Conservation (phyloP, 352 stramenopile species). For the Pythium rishiriense region DNA sequence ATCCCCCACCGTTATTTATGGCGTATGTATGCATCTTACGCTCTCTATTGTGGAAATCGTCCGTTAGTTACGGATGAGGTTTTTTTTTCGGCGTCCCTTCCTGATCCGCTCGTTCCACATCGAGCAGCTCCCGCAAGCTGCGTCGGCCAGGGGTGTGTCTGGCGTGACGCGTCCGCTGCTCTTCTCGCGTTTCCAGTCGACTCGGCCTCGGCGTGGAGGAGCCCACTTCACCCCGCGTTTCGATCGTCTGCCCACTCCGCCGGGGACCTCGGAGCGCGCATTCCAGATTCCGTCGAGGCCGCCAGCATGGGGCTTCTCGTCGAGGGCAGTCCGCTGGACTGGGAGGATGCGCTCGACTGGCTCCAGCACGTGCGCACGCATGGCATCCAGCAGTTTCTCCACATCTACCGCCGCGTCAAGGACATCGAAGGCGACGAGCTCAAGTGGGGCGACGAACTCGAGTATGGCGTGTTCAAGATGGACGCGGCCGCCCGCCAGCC, state of each 20-base stretch:
- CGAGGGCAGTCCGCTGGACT: conserved; percentile 95
- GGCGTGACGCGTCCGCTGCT: not conserved
- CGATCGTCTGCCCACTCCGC: too few relatives aligned
- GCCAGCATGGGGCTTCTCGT: conserved; percentile 76
- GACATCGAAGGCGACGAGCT: conserved; percentile 95
- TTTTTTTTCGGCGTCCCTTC: not conserved
- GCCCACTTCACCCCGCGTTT: not conserved
- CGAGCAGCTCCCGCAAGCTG: not conserved
- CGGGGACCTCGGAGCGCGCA: too few relatives aligned
- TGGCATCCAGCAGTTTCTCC: conserved; percentile 97
- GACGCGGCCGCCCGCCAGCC: conserved; percentile 86
- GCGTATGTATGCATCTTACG: not conserved
- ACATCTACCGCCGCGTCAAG: conserved; percentile 96
- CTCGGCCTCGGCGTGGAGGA: too few relatives aligned
- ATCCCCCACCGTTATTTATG: not conserved
- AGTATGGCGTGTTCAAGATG: conserved; percentile 98
- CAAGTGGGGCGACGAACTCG: conserved; percentile 98
- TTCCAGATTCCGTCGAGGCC: not conserved
- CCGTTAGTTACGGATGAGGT: not conserved
- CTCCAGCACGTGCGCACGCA: conserved; percentile 94
- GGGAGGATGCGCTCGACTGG: conserved; percentile 95
- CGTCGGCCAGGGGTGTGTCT: not conserved
- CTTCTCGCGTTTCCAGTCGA: not conserved
- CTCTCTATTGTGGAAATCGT: too few relatives aligned
- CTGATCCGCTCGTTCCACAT: not conserved